Evolutionary conservation across 306 rosid genomes (phyloP), one percentile per base, ranked within the genome.

Genomic region (Castanospermum australe): DNA sequence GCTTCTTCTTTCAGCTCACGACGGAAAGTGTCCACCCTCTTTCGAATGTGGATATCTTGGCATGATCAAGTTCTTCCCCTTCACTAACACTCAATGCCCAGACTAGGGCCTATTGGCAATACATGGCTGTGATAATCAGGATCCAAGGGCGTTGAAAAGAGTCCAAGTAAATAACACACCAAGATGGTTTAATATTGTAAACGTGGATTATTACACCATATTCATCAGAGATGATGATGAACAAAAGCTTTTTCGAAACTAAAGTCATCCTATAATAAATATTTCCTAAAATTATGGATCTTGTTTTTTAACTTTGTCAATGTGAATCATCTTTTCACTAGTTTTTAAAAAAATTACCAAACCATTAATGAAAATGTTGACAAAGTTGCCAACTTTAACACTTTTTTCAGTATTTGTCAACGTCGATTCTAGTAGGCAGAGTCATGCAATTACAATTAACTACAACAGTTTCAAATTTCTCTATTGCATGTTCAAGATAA

Each of bases 71-170:
- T 81, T 81, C 42, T n/a, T 81, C 24, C 87, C 87, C 17, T 78
- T 73, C 20, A 35, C 9, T 21, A 25, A 5, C 25, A 24, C 21
- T 18, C 64, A 9, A 4, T n/a, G 12, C 11, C 39, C 39, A 36
- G 32, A 78, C 8, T 70, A 82, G 54, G 82, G 82, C 15, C 5
- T 82, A 1, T 54, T 69, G 21, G 20, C 75, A 1, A 76, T 83
- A 44, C 8, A 21, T 33, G 45, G 60, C 35, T 85, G 88, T 57
- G 10, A 64, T 5, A 0, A 25, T 4, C 14, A 4, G 0, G 0
- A 33, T 52, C 30, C 9, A 21, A 1, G 0, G 4, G 38, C 30
- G 8, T 0, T 1, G 10, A 81, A 71, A 66, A 71, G 4, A 44
- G 60, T 88, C 60, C 65, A 52, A 67, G 14, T 75, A 30, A 70